Percentiles rank a stretch among this genome's conserved stretches.
phyloP scores from a whole-genome alignment of 2,329 filamentous ascomycete species.

The Penicillium sp. region DNA sequence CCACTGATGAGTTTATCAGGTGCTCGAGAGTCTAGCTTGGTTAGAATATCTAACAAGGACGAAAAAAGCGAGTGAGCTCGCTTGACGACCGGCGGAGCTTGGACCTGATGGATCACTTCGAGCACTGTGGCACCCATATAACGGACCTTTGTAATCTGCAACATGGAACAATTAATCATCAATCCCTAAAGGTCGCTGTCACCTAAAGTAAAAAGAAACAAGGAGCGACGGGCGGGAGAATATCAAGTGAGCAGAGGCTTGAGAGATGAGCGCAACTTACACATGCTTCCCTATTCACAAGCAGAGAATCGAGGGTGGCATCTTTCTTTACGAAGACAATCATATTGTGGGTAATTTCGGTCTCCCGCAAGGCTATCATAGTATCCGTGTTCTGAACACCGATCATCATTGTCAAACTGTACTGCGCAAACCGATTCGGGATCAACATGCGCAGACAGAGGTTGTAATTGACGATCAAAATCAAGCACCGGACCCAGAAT shows the following conservation, averaged over 20 bases:
- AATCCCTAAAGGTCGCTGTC: not conserved
- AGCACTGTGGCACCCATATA: not conserved
- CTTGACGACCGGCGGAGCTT: not conserved
- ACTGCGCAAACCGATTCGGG: no score
- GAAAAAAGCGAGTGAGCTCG: not conserved
- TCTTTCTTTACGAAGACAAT: not conserved
- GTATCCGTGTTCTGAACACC: no score
- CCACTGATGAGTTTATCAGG: not conserved
- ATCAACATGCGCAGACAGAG: no score
- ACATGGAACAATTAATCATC: not conserved
- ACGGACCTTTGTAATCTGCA: not conserved
- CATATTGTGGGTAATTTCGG: not conserved
- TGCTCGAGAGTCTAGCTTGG: not conserved
- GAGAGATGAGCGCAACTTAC: not conserved
- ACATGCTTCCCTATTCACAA: not conserved
- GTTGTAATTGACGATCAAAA: no score
- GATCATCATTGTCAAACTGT: no score
- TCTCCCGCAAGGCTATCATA: not conserved
- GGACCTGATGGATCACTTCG: not conserved
- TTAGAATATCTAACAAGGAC: not conserved
- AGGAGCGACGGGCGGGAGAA: not conserved
- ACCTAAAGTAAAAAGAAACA: not conserved
- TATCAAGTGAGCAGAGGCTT: not conserved
- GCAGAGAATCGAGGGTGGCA: not conserved
- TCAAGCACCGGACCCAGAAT: not conserved